Evolutionary conservation across 768 basidiomycete species (phyloP).

Genomic region (Lactarius trivialis): DNA sequence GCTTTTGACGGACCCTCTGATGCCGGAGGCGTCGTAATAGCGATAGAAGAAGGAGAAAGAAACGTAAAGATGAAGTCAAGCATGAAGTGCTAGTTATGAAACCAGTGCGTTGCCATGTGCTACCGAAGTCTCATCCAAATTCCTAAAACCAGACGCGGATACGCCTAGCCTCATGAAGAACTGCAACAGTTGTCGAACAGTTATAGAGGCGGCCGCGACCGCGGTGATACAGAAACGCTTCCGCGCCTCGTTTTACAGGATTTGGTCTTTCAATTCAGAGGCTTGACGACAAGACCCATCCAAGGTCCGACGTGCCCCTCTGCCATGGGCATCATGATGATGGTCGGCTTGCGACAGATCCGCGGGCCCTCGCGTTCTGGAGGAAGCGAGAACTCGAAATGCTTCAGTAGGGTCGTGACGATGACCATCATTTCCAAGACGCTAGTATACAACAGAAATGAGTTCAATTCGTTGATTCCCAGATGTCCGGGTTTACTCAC

Average conservation of each 20-base stretch:
- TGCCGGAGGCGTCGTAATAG: neutral
- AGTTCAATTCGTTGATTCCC: neutral
- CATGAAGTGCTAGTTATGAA: neutral
- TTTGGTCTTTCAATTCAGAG: neutral
- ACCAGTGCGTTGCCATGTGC: neutral
- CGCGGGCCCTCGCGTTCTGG: neutral
- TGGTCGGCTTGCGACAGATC: slow-evolving; percentile 11
- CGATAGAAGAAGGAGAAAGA: neutral
- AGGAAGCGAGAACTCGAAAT: slow-evolving; percentile 16
- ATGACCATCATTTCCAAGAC: slow-evolving; percentile 18
- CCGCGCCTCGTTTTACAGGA: neutral
- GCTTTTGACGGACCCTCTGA: neutral
- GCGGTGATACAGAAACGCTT: neutral
- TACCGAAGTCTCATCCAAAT: neutral
- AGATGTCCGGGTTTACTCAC: neutral
- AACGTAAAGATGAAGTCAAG: neutral
- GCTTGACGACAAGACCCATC: slow-evolving; percentile 13
- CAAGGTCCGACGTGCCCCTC: slow-evolving; percentile 9
- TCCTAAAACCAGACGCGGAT: too few relatives aligned
- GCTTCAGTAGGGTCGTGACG: slow-evolving; percentile 7
- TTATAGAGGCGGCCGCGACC: neutral
- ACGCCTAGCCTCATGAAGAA: too few relatives aligned
- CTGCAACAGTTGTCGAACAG: too few relatives aligned
- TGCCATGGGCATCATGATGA: slow-evolving; percentile 15
- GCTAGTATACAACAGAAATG: neutral